Conservation (phyloP, 805 yeast genomes). For the Brettanomyces custersianus region DNA sequence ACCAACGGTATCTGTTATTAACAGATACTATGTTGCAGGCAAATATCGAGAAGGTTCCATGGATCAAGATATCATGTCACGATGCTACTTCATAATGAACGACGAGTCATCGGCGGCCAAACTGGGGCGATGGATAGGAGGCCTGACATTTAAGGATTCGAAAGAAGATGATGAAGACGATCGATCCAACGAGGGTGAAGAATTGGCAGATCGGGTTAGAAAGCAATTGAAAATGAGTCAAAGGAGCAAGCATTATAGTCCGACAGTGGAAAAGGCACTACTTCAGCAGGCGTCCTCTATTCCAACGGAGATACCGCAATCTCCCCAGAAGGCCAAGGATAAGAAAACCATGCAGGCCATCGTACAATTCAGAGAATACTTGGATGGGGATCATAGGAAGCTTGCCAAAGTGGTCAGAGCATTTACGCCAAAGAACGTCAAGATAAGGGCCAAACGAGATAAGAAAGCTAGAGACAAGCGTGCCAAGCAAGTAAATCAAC, state of each 20-base stretch:
- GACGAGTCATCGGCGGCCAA: slow-evolving; percentile 18
- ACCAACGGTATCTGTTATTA: too few species aligned
- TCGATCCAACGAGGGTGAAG: neutral
- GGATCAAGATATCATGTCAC: slow-evolving; percentile 30
- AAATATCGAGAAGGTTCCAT: slow-evolving; percentile 28
- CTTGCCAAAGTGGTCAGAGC: too few species aligned
- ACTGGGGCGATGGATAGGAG: slow-evolving; percentile 20
- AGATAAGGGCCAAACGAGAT: slow-evolving; percentile 8
- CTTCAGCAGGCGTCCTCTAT: slow-evolving; percentile 25
- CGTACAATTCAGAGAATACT: too few species aligned
- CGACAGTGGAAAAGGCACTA: slow-evolving; percentile 26
- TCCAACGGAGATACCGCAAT: too few species aligned
- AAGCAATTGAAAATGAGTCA: neutral
- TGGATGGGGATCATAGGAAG: too few species aligned
- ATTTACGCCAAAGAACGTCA: too few species aligned
- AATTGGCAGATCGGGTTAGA: neutral
- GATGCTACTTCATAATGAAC: slow-evolving; percentile 32
- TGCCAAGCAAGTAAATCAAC: neutral
- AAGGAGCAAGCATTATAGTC: neutral
- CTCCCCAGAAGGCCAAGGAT: too few species aligned
- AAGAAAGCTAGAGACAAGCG: slow-evolving; percentile 7
- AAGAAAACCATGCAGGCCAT: too few species aligned
- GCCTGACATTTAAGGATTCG: slow-evolving; percentile 19
- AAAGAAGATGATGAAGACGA: slow-evolving; percentile 1
- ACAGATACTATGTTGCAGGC: slow-evolving; percentile 33